Percentiles rank a stretch among this genome's conserved stretches.
Evolutionary conservation across 441 rosid species (phyloP).

Genomic region (Brassica hybrid): DNA sequence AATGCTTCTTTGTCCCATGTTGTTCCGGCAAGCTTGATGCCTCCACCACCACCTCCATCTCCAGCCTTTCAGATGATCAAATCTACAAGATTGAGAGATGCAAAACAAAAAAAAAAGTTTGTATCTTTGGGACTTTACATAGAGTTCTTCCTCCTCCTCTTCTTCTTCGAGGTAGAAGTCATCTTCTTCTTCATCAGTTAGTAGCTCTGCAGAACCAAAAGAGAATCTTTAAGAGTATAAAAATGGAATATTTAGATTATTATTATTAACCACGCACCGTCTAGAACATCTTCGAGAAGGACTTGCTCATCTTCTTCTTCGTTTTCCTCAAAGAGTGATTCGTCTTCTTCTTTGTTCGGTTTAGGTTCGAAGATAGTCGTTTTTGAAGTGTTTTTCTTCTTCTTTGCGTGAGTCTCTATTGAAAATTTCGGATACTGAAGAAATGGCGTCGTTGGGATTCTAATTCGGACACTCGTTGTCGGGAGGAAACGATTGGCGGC

Average conservation of each 20-base stretch:
- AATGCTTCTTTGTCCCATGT: constrained; percentile 89
- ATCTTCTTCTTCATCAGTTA: constrained; percentile 50
- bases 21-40: constrained; percentile 78
- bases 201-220: constrained; percentile 41
- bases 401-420: constrained; percentile 50
- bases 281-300: constrained; percentile 57
- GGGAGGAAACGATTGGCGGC: constrained; percentile 26
- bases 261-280: constrained; percentile 51
- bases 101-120: neutral
- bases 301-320: constrained; percentile 51
- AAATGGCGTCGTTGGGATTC: constrained; percentile 31
- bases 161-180: constrained; percentile 46
- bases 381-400: constrained; percentile 35
- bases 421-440: constrained; percentile 32
- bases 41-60: constrained; percentile 91
- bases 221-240: neutral
- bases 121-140: constrained; percentile 52
- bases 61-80: constrained; percentile 57
- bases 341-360: constrained; percentile 51
- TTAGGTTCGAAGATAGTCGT: constrained; percentile 42
- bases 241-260: neutral
- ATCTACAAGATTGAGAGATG: neutral
- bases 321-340: constrained; percentile 44
- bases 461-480: constrained; percentile 24
- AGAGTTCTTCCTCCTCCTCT: constrained; percentile 47